Evolutionary conservation across 176 grass and related monocot genomes (phyloP).

Genomic region (Oryza australiensis): DNA sequence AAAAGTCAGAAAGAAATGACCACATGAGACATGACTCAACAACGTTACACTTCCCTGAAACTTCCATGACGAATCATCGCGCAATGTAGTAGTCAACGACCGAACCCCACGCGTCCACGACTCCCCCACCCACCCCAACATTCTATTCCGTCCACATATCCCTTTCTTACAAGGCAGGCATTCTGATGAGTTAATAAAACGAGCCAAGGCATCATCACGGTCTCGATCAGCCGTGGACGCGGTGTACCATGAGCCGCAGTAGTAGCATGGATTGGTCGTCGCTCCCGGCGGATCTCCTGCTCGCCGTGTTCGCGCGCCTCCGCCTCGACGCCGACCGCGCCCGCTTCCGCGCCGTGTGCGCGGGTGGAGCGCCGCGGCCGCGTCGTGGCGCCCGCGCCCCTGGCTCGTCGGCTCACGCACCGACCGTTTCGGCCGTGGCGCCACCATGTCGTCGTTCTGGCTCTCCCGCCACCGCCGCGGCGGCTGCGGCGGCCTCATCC

Average conservation of each 20-base stretch:
- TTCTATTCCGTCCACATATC: neutral
- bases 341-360: slow-evolving; percentile 48
- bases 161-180: neutral
- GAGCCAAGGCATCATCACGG: neutral
- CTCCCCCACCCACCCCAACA: too few relatives aligned
- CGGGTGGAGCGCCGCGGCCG: slow-evolving; percentile 29
- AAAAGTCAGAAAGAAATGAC: too few relatives aligned
- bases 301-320: slow-evolving; percentile 36
- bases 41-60: neutral
- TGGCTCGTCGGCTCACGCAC: slow-evolving; percentile 48
- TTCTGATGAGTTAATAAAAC: too few relatives aligned
- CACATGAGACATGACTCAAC: too few relatives aligned
- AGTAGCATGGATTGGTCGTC: slow-evolving; percentile 29
- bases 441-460: slow-evolving; percentile 43
- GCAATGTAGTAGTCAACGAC: neutral
- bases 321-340: slow-evolving; percentile 36
- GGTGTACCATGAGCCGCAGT: neutral
- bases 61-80: neutral
- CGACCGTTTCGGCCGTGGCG: slow-evolving; percentile 26
- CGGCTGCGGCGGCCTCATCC: slow-evolving; percentile 1
- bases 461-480: slow-evolving; percentile 7
- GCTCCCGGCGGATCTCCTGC: slow-evolving; percentile 37
- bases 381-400: slow-evolving; percentile 40
- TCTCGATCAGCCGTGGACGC: neutral
- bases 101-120: too few relatives aligned